phyloP scores from a whole-genome alignment of 2,329 filamentous ascomycete species.

The Verticillium dahliae region DNA sequence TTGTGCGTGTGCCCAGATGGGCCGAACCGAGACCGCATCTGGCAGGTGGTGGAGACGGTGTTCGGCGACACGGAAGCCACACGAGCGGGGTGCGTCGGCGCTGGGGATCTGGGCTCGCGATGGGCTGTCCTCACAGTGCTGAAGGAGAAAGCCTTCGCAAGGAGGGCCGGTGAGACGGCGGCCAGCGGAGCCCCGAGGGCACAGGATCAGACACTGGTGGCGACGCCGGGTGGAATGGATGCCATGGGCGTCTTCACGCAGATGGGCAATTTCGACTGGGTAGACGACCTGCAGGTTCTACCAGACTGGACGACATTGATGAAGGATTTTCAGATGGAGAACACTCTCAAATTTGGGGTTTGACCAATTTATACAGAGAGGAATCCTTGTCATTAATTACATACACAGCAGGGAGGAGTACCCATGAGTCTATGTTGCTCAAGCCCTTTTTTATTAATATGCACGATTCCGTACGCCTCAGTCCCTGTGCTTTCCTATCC shows the following conservation, averaged over 20 bases:
- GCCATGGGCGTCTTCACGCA: neutral
- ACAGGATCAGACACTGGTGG: neutral
- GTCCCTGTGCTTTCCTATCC: neutral
- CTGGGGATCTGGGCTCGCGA: neutral
- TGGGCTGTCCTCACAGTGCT: conserved; percentile 18
- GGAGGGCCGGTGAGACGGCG: conserved; percentile 7
- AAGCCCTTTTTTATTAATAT: too few species aligned
- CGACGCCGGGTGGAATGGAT: neutral
- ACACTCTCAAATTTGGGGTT: neutral
- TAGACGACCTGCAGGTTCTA: conserved; percentile 7
- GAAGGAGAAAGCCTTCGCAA: conserved; percentile 18
- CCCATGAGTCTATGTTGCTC: too few species aligned
- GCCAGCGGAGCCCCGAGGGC: neutral
- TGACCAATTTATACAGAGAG: neutral
- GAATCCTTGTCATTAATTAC: neutral
- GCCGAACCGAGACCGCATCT: conserved; percentile 21
- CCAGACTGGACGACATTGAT: conserved; percentile 21
- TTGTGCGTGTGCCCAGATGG: conserved; percentile 30
- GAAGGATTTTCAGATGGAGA: conserved; percentile 20
- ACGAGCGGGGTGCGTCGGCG: neutral
- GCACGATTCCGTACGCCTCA: neutral
- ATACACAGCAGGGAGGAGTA: neutral
- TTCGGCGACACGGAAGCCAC: conserved; percentile 2
- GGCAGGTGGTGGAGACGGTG: conserved; percentile 19
- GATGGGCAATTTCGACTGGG: conserved; percentile 1